Conservation (phyloP, 495 filamentous ascomycete genomes). For the Elasticomyces elasticus region DNA sequence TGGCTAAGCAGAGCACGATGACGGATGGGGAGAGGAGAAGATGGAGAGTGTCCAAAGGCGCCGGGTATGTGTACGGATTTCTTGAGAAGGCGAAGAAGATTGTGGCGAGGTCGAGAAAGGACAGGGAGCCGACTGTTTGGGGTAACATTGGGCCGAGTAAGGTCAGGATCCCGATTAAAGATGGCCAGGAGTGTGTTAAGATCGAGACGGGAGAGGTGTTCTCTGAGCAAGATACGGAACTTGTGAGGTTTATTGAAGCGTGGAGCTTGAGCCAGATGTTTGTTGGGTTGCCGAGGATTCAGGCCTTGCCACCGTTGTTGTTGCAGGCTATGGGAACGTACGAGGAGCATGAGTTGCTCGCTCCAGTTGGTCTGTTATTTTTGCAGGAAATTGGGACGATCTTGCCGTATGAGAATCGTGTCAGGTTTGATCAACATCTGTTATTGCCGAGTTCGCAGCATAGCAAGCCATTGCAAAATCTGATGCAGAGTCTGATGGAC, state of each 20-base stretch:
- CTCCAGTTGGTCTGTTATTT: constrained; percentile 52
- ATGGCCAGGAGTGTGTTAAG: constrained; percentile 3
- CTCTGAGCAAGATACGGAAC: constrained; percentile 39
- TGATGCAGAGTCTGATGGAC: constrained; percentile 19
- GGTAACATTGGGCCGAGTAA: constrained; percentile 44
- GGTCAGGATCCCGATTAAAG: constrained; percentile 32
- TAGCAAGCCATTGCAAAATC: constrained; percentile 25
- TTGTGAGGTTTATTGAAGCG: constrained; percentile 62
- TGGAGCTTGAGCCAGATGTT: constrained; percentile 53
- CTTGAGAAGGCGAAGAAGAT: constrained; percentile 51
- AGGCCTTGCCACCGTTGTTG: constrained; percentile 58
- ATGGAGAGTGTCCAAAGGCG: constrained; percentile 25
- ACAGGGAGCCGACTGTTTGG: constrained; percentile 48
- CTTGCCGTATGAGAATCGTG: constrained; percentile 66
- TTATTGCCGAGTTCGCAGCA: constrained; percentile 42
- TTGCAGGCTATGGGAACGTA: constrained; percentile 66
- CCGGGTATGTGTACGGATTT: constrained; percentile 44
- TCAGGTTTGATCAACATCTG: constrained; percentile 52
- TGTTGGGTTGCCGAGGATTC: constrained; percentile 35
- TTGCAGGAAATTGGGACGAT: constrained; percentile 80
- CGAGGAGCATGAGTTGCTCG: constrained; percentile 27
- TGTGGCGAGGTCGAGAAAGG: constrained; percentile 56
- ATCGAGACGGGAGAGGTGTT: constrained; percentile 28
- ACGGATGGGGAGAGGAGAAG: not conserved
- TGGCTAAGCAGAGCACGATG: constrained; percentile 25